Base-by-base conservation (phyloP, 2,329 filamentous ascomycete genomes). In the Herpotrichia juniperi region DNA sequence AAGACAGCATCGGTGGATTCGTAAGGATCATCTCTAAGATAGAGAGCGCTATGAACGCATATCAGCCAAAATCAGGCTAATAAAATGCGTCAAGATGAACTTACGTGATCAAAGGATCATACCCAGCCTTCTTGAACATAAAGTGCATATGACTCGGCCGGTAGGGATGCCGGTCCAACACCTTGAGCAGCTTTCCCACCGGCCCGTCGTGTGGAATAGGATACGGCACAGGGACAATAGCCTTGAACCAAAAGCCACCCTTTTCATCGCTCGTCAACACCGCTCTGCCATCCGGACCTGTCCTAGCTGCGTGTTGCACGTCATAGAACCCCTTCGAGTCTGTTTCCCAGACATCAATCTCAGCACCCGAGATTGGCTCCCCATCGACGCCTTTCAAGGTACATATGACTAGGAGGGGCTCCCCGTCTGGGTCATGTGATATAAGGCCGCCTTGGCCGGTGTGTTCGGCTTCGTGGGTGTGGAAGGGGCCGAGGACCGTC, bases 1-100 rank as follows among this genome's bases (percentile, higher is more conserved):
- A 93, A 93, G 1, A 93, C 90, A 0, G 89, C 88, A 67, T 93
- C 90, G 0, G 87, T 89, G 2, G 83, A 88, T 75, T 91, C 89
- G 67, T 92, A 93, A 0, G 87, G 88, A 63, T 93, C 89, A 30
- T 85, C 85, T 3, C 87, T 83, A 40, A 91, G 77, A 66, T 91
- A 93, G n/a, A 40, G 43, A 19, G 48, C 48, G 25, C 40, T 49
- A 19, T 17, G n/a, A n/a, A n/a, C n/a, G n/a, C n/a, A 48, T 42
- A n/a, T 32, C 30, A 32, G 30, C 30, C 30, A 32, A 10, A 9
- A 32, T 32, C n/a, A 32, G 16, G 22, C 32, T 11, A 30, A 30
- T 16, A 11, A 16, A 11, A 45, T 88, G n/a, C n/a, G n/a, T n/a
- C n/a, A n/a, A n/a, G n/a, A n/a, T n/a, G n/a, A n/a, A n/a, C n/a